Evolutionary conservation across 129 eudicot species (phyloP).

Genomic region (Pittosporum tobira): DNA sequence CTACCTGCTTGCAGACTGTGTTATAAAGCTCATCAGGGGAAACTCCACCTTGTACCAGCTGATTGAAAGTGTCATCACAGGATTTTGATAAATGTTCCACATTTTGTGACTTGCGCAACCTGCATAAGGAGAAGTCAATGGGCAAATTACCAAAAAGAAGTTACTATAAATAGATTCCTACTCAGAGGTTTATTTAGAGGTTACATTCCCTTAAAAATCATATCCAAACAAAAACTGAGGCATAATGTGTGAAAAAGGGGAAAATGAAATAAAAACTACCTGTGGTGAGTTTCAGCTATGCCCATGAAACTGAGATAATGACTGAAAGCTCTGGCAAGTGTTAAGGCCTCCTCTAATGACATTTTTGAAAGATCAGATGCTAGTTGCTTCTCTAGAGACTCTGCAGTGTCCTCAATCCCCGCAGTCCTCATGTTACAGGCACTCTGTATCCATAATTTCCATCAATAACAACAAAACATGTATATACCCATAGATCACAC

Average conservation of each 20-base stretch:
- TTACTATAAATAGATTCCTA: not conserved
- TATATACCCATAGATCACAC: too few species aligned
- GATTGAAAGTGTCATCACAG: slow-evolving; percentile 83
- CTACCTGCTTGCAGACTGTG: slow-evolving; percentile 86
- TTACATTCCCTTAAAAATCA: not conserved
- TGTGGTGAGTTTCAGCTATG: slow-evolving; percentile 96
- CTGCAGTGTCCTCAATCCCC: slow-evolving; percentile 83
- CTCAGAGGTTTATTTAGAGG: not conserved
- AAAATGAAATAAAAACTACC: slow-evolving; percentile 31
- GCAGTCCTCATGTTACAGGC: slow-evolving; percentile 81
- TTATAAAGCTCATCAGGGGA: slow-evolving; percentile 78
- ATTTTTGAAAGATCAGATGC: slow-evolving; percentile 68
- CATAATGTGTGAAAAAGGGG: slow-evolving; percentile 5
- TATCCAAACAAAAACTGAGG: not conserved
- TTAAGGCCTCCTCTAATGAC: slow-evolving; percentile 78
- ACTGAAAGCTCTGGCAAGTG: slow-evolving; percentile 77
- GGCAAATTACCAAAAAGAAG: too few species aligned
- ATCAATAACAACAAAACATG: slow-evolving; percentile 1
- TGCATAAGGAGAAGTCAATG: slow-evolving; percentile 25
- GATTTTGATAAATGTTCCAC: slow-evolving; percentile 68
- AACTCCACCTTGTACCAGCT: slow-evolving; percentile 73
- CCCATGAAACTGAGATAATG: slow-evolving; percentile 80
- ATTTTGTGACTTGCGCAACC: slow-evolving; percentile 54
- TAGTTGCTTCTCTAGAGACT: slow-evolving; percentile 72
- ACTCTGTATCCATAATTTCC: slow-evolving; percentile 43